Evolutionary conservation across 768 basidiomycete species (phyloP), one percentile per base, ranked within the genome.

Genomic region (Tremella fuciformis): DNA sequence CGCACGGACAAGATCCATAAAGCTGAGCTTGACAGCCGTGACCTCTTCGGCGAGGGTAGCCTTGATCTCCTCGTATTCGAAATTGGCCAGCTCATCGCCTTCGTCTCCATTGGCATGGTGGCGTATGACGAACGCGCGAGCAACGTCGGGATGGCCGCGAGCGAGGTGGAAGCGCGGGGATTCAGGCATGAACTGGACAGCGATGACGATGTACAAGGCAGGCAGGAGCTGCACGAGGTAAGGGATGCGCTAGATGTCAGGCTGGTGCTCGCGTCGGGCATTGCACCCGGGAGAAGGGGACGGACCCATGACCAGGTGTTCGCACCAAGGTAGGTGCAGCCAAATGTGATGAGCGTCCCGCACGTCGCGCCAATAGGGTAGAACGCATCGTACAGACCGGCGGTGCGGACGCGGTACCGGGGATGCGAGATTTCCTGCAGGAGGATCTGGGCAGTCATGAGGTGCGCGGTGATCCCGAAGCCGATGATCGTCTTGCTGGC

Each of bases 401-500:
- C 73, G 29, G 76, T 60, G 24, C 61, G 50, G 3, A 58, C 53
- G 38, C 77, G 62, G 22, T 58, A 64, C 53, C 77, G 63, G 19
- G 78, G 78, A 65, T 79, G 78, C 8, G 75, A 70, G 42, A 77
- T 71, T 65, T 79, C 78, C 56, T 77, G 76, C 2, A 77, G 68
- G 26, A 77, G 71, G 25, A 76, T 66, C 47, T 75, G 61, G 1
- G 71, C 71, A 1, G 77, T 77, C 69, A 76, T 74, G 44, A 76
- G 66, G 71, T 74, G 76, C 0, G 74, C 65, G 9, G 77, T 71
- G n/a, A 78, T 70, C n/a, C n/a, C n/a, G n/a, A n/a, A n/a, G n/a
- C n/a, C n/a, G 47, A 77, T 74, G 60, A 76, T 67, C 49, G 65
- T 61, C 25, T 75, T 54, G 2, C 74, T 71, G 38, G 65, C 56